phyloP scores from a whole-genome alignment of 1,139 yeast species.

The Neolecta irregularis region DNA sequence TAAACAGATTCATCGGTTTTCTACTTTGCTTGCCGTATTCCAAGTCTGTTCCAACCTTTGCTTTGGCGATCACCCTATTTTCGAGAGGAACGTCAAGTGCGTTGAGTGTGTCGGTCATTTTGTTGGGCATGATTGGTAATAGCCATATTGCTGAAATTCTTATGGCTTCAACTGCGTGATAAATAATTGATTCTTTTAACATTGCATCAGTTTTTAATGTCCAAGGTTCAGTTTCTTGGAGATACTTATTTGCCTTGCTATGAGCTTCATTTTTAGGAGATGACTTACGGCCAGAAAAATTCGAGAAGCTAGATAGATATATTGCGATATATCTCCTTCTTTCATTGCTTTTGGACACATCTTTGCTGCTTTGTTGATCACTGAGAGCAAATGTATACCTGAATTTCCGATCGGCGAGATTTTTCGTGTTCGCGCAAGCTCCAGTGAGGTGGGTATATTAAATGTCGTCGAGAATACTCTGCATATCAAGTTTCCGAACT shows the following conservation, averaged over 20 bases:
- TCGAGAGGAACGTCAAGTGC: constrained; percentile 1
- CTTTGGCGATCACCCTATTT: constrained; percentile 2
- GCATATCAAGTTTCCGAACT: constrained; percentile 1
- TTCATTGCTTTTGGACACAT: no score
- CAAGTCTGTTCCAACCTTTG: no score
- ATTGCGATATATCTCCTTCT: no score
- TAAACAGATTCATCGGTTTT: not conserved
- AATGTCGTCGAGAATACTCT: not conserved
- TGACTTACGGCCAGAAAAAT: no score
- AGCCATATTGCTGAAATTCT: not conserved
- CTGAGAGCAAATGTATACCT: no score
- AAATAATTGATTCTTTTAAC: constrained; percentile 1
- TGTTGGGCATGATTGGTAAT: constrained; percentile 1
- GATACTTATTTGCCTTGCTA: constrained; percentile 3
- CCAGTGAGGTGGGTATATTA: not conserved
- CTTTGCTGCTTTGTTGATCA: no score
- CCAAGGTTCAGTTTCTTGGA: constrained; percentile 3
- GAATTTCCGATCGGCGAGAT: no score
- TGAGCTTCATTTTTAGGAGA: no score
- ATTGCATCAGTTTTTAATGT: not conserved
- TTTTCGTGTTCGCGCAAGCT: no score
- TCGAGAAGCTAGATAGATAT: no score
- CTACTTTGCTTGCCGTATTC: not conserved
- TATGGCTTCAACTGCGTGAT: constrained; percentile 1
- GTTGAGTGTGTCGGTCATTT: constrained; percentile 2